phyloP scores from a whole-genome alignment of 1,139 yeast species.

The Candida glucosophila region DNA sequence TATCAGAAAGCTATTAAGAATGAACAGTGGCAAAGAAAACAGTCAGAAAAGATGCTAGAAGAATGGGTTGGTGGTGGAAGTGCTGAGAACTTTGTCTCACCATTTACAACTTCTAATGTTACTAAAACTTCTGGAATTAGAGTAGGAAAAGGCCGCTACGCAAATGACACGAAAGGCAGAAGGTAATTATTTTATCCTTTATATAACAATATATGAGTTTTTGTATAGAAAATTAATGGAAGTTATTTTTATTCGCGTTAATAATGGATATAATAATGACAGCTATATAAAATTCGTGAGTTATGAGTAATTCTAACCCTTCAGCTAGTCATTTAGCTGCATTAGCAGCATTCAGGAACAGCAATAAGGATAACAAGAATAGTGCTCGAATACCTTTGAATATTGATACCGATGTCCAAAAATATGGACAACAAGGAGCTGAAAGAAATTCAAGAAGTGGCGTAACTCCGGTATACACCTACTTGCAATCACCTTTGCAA shows the following conservation, averaged over 20 bases:
- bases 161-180: conserved; percentile 51
- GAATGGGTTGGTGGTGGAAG: conserved; percentile 94
- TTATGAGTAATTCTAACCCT: no score
- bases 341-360: conserved; percentile 20
- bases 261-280: no score
- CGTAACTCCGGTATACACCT: no score
- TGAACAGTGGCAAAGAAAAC: conserved; percentile 80
- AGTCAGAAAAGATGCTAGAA: conserved; percentile 75
- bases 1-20: conserved; percentile 81
- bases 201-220: no score
- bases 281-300: no score
- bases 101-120: conserved; percentile 63
- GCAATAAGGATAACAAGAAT: not conserved
- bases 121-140: conserved; percentile 60
- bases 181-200: conserved; percentile 10
- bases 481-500: no score
- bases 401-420: not conserved
- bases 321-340: conserved; percentile 28
- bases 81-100: conserved; percentile 86
- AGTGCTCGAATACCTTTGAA: not conserved
- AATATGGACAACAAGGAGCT: no score
- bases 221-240: no score
- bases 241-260: no score
- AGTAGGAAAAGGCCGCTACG: conserved; percentile 77
- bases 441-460: no score